phyloP scores from a whole-genome alignment of 2,329 filamentous ascomycete genomes.

The Monosporascus ibericus region DNA sequence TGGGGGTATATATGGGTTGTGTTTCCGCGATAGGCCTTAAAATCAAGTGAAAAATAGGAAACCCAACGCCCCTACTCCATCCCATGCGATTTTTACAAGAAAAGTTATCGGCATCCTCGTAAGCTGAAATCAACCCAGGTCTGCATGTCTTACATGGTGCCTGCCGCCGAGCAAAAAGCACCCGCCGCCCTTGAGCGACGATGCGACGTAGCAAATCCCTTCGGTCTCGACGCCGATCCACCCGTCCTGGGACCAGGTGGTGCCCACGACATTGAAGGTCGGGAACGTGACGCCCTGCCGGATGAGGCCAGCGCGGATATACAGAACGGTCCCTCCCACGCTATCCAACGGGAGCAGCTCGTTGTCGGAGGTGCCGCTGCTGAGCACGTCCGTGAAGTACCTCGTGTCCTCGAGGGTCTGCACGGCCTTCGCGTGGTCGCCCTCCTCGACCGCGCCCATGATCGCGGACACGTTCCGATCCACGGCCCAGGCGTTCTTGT shows the following conservation, averaged over 20 bases:
- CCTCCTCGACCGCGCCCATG: neutral
- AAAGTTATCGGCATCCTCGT: too few species aligned
- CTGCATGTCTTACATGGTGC: conserved; percentile 23
- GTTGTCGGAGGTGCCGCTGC: conserved; percentile 18
- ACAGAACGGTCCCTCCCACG: conserved; percentile 30
- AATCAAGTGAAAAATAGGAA: too few species aligned
- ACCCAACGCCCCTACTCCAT: too few species aligned
- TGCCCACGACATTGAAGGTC: conserved; percentile 26
- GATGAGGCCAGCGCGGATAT: conserved; percentile 25
- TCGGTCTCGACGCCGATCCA: conserved; percentile 31
- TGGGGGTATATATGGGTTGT: too few species aligned
- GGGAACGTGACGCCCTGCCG: conserved; percentile 28
- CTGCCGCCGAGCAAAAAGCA: conserved; percentile 24
- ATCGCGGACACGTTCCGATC: conserved; percentile 5
- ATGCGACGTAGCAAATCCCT: conserved; percentile 28
- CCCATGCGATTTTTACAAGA: too few species aligned
- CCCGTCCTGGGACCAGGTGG: conserved; percentile 27
- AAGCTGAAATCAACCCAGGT: conserved; percentile 12
- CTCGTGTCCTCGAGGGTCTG: conserved; percentile 2
- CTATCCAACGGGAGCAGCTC: conserved; percentile 28
- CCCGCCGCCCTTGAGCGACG: conserved; percentile 18
- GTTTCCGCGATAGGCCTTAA: too few species aligned
- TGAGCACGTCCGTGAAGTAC: conserved; percentile 9
- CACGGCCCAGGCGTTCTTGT: conserved; percentile 29
- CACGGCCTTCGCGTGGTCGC: neutral